These are phyloP conservation scores for Aureobasidium sp. DNA, from an alignment of 2,329 filamentous ascomycete species.

Conservation along the genomic window DNA sequence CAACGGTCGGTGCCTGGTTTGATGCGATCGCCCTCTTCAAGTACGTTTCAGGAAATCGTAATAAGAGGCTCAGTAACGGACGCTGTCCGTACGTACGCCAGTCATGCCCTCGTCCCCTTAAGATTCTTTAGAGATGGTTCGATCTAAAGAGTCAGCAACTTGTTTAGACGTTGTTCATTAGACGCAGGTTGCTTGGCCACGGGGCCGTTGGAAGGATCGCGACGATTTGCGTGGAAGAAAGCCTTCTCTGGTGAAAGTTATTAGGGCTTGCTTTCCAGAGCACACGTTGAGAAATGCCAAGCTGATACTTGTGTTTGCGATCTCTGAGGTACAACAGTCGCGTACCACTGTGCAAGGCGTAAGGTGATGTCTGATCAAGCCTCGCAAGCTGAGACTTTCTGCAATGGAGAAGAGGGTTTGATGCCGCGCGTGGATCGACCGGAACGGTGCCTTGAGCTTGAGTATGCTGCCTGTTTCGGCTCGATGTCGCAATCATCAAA, in stretches of 20 bases:
- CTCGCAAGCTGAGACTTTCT: neutral
- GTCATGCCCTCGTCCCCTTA: neutral
- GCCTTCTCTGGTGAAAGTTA: neutral
- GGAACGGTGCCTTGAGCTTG: constrained; percentile 3
- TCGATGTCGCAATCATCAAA: neutral
- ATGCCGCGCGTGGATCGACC: constrained; percentile 1
- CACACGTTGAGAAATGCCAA: neutral
- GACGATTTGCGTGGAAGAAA: neutral
- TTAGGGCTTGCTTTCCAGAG: neutral
- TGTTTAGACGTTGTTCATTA: neutral
- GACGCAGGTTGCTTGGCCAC: neutral
- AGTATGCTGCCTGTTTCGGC: neutral
- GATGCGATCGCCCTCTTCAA: neutral
- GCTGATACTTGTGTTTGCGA: neutral
- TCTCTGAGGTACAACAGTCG: neutral
- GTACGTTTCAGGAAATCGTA: neutral
- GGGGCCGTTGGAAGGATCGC: neutral
- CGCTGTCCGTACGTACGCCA: neutral
- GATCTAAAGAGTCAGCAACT: neutral
- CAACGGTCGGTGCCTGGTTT: neutral
- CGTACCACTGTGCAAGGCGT: neutral
- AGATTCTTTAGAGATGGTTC: neutral
- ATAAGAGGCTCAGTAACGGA: neutral
- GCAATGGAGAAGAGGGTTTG: neutral
- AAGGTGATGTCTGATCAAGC: neutral